Conservation (phyloP, 495 filamentous ascomycete genomes). For the Penicillium psychrofluorescens region DNA sequence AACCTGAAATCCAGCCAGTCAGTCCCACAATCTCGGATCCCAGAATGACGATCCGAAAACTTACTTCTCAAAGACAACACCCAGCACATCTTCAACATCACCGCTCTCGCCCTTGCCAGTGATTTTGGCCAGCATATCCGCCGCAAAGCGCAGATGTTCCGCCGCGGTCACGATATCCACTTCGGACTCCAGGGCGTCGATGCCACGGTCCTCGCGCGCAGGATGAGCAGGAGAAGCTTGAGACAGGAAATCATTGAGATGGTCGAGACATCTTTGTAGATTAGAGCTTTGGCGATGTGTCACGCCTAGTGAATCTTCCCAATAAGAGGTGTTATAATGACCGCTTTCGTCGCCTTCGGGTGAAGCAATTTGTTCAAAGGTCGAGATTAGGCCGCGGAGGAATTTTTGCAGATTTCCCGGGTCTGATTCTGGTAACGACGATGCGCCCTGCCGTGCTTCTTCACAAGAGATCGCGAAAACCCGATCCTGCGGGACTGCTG, state of each 20-base stretch:
- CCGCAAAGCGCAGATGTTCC: slow-evolving; percentile 78
- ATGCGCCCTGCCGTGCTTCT: slow-evolving; percentile 17
- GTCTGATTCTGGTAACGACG: slow-evolving; percentile 22
- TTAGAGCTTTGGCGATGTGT: slow-evolving; percentile 83
- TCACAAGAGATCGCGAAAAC: slow-evolving; percentile 69
- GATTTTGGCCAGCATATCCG: slow-evolving; percentile 71
- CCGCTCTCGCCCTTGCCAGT: slow-evolving; percentile 80
- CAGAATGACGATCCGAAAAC: slow-evolving; percentile 12
- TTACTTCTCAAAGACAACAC: slow-evolving; percentile 96
- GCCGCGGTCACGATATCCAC: slow-evolving; percentile 90
- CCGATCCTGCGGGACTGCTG: slow-evolving; percentile 27
- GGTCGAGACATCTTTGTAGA: slow-evolving; percentile 59
- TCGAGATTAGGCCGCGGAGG: slow-evolving; percentile 53
- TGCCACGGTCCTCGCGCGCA: not conserved
- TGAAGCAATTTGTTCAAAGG: slow-evolving; percentile 69
- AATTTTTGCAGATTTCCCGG: slow-evolving; percentile 64
- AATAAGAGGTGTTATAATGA: slow-evolving; percentile 44
- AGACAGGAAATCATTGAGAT: slow-evolving; percentile 63
- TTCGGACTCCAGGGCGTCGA: slow-evolving; percentile 27
- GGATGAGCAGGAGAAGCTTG: slow-evolving; percentile 13
- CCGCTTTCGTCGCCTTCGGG: slow-evolving; percentile 36
- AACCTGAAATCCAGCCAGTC: slow-evolving; percentile 37
- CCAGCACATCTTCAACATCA: slow-evolving; percentile 94
- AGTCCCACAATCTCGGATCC: slow-evolving; percentile 6
- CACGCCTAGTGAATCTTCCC: slow-evolving; percentile 82